Conservation (phyloP, 441 rosid genomes). For the Erodium texanum region DNA sequence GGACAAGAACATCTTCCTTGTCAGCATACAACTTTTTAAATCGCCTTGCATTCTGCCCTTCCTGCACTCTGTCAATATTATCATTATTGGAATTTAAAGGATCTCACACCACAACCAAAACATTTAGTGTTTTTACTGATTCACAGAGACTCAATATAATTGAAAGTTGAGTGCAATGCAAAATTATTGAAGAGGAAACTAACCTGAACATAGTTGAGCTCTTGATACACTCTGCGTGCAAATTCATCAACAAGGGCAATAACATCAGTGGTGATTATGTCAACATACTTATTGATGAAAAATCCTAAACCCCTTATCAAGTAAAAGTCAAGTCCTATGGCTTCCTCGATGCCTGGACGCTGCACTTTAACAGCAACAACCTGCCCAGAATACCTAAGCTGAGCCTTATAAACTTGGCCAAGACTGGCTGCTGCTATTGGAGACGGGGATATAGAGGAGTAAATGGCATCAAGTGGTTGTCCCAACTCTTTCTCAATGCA, state of each 20-base stretch:
- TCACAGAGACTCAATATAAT: too few species aligned
- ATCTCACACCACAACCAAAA: slow-evolving; percentile 16
- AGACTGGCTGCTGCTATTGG: slow-evolving; percentile 94
- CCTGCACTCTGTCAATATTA: slow-evolving; percentile 72
- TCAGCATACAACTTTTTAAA: slow-evolving; percentile 86
- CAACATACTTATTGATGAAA: slow-evolving; percentile 58
- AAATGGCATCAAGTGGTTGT: slow-evolving; percentile 57
- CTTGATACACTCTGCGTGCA: slow-evolving; percentile 76
- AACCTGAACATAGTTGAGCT: slow-evolving; percentile 86
- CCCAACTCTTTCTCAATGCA: slow-evolving; percentile 86
- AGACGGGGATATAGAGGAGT: slow-evolving; percentile 54
- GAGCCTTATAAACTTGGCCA: slow-evolving; percentile 96
- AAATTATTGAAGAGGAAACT: slow-evolving; percentile 13
- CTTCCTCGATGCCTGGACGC: slow-evolving; percentile 82
- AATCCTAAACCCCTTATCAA: slow-evolving; percentile 70
- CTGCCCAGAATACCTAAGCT: slow-evolving; percentile 54
- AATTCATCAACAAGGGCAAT: slow-evolving; percentile 82
- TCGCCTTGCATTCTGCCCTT: slow-evolving; percentile 84
- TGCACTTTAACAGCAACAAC: slow-evolving; percentile 76
- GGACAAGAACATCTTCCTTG: slow-evolving; percentile 79
- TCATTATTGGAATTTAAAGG: slow-evolving; percentile 29
- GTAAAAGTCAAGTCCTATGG: slow-evolving; percentile 76
- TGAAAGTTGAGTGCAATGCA: too few species aligned
- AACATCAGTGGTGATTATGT: slow-evolving; percentile 60
- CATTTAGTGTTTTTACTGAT: background rate